Base-by-base conservation (phyloP, 2,329 filamentous ascomycete species). In the Neurospora sp. region DNA sequence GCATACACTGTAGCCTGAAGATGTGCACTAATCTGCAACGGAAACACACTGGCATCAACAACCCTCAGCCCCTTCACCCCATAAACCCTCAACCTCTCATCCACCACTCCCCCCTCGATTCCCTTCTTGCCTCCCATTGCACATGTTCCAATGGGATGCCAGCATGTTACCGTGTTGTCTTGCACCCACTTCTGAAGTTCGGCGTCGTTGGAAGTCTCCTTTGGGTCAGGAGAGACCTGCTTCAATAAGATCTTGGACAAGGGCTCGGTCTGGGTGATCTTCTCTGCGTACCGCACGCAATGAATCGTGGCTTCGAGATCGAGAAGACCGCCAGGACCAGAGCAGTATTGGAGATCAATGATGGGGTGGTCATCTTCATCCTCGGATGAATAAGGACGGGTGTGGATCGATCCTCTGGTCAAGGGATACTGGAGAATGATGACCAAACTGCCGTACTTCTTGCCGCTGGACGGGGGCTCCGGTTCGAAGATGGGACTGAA, bases 401-500 rank as follows among this genome's bases (percentile, higher is more conserved):
- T 80, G 71, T 87, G 85, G 10, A 86, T 78, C 1, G 78, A 81
- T 0, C 85, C 85, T 3, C 79, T 77, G 0, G 83, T 82, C 38
- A 84, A 84, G 0, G 85, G 84, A 74, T 86, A 85, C 71, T 86
- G 84, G 1, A 86, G 76, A 70, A 85, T 82, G 70, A 82, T 81
- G 0, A 86, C 73, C 78, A 85, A 81, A 2, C 82, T 84, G 9
- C 78, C 83, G 70, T 86, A 85, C 69, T 80, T 81, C 71, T 82
- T 85, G 1, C 76, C 78, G 66, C 76, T 70, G 72, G 69, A 36
- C 0, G 69, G 28, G 2, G 43, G 43, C n/a, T 77, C 66, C 68
- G 77, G 69, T 40, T 74, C 67, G 76, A 83, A 77, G 73, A 76
- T 67, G 6, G 82, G 77, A 69, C 78, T 84, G 79, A 81, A 84